Evolutionary conservation across 345 rosid genomes (phyloP).

Genomic region (Corchorus olitorius): DNA sequence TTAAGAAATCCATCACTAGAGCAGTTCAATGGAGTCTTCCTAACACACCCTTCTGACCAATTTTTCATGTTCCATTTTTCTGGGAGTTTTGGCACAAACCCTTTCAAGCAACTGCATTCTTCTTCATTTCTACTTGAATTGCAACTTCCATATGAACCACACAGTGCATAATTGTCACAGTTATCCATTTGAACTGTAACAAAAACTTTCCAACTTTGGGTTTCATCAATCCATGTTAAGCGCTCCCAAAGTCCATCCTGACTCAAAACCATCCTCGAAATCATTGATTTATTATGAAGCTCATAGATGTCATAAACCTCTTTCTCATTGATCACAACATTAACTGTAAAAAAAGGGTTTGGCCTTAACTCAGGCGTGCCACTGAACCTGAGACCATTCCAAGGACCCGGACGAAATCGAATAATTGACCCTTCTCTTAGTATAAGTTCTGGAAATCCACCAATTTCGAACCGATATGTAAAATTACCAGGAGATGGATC

Average conservation of each 20-base stretch:
- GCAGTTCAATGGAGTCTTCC: constrained; percentile 39
- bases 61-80: constrained; percentile 36
- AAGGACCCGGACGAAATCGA: constrained; percentile 40
- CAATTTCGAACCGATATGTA: constrained; percentile 25
- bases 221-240: constrained; percentile 40
- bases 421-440: constrained; percentile 21
- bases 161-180: constrained; percentile 41
- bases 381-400: constrained; percentile 50
- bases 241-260: constrained; percentile 37
- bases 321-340: constrained; percentile 26
- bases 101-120: constrained; percentile 44
- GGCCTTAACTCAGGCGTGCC: constrained; percentile 38
- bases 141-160: constrained; percentile 51
- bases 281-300: constrained; percentile 23
- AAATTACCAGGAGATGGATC: constrained; percentile 46
- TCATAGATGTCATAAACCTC: constrained; percentile 43
- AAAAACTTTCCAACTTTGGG: constrained; percentile 32
- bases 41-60: constrained; percentile 49
- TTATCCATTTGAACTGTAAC: constrained; percentile 39
- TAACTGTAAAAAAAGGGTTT: constrained; percentile 16
- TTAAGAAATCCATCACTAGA: constrained; percentile 36
- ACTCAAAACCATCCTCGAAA: constrained; percentile 35
- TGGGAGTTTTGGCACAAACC: constrained; percentile 40
- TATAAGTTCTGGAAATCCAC: constrained; percentile 43
- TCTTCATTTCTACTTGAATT: constrained; percentile 22